Conservation (phyloP, 768 basidiomycete species). For the Suillus sp. region DNA sequence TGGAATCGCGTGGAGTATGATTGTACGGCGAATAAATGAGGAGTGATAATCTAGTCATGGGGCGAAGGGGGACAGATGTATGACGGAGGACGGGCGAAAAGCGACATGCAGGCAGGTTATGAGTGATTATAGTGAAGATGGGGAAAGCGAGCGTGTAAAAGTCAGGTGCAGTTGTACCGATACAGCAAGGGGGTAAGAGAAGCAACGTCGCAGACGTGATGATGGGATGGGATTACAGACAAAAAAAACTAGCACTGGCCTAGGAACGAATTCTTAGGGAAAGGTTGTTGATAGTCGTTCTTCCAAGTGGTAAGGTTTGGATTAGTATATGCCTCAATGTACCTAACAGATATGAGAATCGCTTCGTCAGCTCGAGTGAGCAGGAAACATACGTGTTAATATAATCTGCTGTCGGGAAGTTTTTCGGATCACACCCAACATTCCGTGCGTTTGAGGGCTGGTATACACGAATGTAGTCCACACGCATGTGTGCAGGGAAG, state of each 20-base stretch:
- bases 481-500: constrained; percentile 51
- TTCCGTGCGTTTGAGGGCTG: constrained; percentile 63
- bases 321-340: constrained; percentile 72
- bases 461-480: constrained; percentile 72
- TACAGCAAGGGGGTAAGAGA: constrained; percentile 3
- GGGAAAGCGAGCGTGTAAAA: background rate
- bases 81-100: background rate
- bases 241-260: constrained; percentile 37
- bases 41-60: background rate
- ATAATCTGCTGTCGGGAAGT: constrained; percentile 71
- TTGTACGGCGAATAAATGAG: background rate
- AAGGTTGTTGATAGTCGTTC: constrained; percentile 45
- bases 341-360: constrained; percentile 37
- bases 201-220: constrained; percentile 4
- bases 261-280: constrained; percentile 55
- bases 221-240: background rate
- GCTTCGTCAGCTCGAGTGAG: background rate
- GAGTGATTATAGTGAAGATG: background rate
- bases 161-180: constrained; percentile 7
- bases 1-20: background rate
- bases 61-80: background rate
- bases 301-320: constrained; percentile 47
- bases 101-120: background rate
- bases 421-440: constrained; percentile 70
- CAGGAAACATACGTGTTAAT: constrained; percentile 54